Base-by-base conservation (phyloP, 2,329 filamentous ascomycete genomes). In the Pyrenophora tritici-repentis region DNA sequence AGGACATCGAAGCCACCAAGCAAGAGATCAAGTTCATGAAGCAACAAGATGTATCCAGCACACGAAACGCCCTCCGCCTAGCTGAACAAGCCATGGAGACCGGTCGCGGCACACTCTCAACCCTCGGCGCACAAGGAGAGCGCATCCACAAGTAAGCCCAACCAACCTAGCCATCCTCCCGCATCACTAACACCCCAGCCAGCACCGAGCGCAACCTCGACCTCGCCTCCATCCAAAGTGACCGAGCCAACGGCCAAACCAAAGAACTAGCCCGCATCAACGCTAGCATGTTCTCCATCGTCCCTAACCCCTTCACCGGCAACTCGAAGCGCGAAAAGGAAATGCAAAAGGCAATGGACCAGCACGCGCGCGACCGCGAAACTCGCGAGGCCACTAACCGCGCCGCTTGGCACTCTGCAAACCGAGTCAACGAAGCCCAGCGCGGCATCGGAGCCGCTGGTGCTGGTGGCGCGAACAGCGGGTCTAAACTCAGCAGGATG, bases 271-370 rank as follows among this genome's bases (percentile, higher is more conserved):
- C 93, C 77, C 90, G 63, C 1, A 79, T 95, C 42, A 96, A 97
- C 74, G 81, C 88, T 56, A 91, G 87, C 77, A 96, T 97, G 91
- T 96, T 96, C 67, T 89, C 90, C 4, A 83, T 92, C 66, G 86
- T 92, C 16, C 51, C 58, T 34, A 70, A 67, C 56, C 76, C 77
- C 4, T 79, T 96, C 70, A 94, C 89, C 0, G 85, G 73, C 39
- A 61, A 63, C 34, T 61, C 83, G 81, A 59, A 67, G 29, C 63
- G 67, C 20, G 89, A 94, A 58, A 79, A 87, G 42, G 81, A 85
- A 44, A 65, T 66, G 79, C 60, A 81, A 47, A 86, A 45, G 80
- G 84, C 47, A 37, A 78, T 95, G 66, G 84, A 87, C 38, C 86
- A 86, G 38, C 82, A 86, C 58, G 78, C 78, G 22, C 66, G 74